Evolutionary conservation across 2,329 filamentous ascomycete genomes (phyloP), one percentile per base, ranked within the genome.

Genomic region (Colletotrichum sp.): DNA sequence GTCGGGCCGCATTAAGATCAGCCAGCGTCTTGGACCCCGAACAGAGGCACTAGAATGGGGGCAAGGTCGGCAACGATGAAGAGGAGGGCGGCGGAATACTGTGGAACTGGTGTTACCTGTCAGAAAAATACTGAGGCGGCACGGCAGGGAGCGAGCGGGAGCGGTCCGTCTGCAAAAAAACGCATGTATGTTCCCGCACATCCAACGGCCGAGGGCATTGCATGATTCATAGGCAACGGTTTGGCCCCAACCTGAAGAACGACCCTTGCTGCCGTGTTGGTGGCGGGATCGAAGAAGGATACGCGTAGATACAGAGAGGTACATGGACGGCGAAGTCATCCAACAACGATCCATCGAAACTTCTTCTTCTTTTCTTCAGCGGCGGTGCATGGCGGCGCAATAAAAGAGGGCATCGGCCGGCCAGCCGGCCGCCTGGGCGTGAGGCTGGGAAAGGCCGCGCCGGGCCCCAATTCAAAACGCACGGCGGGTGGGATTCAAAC

Each of bases 141-240:
- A 74, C 71, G 66, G 75, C 75, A 77, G 64, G 57, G 39, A 32
- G 36, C 28, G 67, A 68, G 67, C 69, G 60, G 69, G 69, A 71
- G 36, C 67, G 67, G 52, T 62, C 67, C 67, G 67, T 32, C 52
- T 69, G 66, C 67, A 44, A 69, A 59, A 59, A 36, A 60, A 49
- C 39, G 18, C 39, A 49, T 49, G 70, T 57, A 57, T 66, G 70
- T 39, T 62, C 21, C 69, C 73, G 71, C 39, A 49, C 18, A 39
- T 55, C 63, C 30, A 39, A 74, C 69, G 55, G 69, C 18, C 32
- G 69, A 64, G 64, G 59, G 49, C 57, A 74, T 64, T 55, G 30
- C 32, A 16, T 44, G 55, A 34, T 32, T 73, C 59, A 60, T n/a
- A 49, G 18, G 39, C 39, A 49, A 49, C 39, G 39, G 39, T 49